Evolutionary conservation across 2,329 filamentous ascomycete genomes (phyloP), one percentile per base, ranked within the genome.

Genomic region (Penicillium hordei): DNA sequence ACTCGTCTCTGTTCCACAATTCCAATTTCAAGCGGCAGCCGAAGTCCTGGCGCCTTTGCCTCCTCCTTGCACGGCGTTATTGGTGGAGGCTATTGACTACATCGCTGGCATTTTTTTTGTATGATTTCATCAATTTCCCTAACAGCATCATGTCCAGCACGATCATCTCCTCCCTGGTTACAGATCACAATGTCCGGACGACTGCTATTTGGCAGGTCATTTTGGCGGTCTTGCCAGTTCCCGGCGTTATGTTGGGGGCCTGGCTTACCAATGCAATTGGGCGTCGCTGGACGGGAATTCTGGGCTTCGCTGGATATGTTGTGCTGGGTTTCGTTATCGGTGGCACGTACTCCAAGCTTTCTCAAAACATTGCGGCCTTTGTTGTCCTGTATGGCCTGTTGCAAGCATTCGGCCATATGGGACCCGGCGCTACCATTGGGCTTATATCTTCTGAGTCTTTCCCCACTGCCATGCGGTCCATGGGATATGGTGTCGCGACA

Each of bases 61-160:
- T 60, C 7, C 55, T 72, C 6, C 65, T 73, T 5, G 36, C 65
- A 1, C 63, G 61, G 7, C 67, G 70, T 5, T 73, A 72, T 53
- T 67, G 65, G 63, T 61, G 65, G 48, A 64, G 63, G 0, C 60
- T 72, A 2, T 54, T 70, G 5, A 72, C 70, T 3, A 75, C 70
- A 2, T 73, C 71, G 2, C 48, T 68, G 3, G 72, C 72, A 0
- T 75, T 73, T 55, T 74, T 74, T 45, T 60, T 75, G 0, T 75
- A 75, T 53, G 72, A 75, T 43, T 75, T 75, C 25, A 70, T 75
- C 58, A 75, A 74, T 45, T 75, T 75, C 43, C 72, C 72, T 0
- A 75, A 75, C 39, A 70, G 66, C 27, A 73, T 75, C 59, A 73
- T 75, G 69, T 71, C 67, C 3, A 68, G 71, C 31, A 68, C 66